phyloP scores from a whole-genome alignment of 2,329 filamentous ascomycete genomes.

The Rhexocercosporidium sp. region DNA sequence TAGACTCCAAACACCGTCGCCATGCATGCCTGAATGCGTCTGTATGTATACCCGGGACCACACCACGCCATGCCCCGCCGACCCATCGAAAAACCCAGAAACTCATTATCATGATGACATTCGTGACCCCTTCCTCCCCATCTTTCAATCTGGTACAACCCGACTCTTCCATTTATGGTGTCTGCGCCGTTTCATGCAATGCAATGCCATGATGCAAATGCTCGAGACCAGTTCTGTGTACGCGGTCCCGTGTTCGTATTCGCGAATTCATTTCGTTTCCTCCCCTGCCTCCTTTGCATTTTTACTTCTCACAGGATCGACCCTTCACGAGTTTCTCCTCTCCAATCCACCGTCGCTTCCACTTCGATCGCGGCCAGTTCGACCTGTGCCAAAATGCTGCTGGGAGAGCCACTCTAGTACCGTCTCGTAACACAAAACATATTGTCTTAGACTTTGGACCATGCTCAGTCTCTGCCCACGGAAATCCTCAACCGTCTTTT shows the following conservation, averaged over 20 bases:
- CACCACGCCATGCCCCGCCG: neutral
- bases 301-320: neutral
- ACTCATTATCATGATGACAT: slow-evolving; percentile 8
- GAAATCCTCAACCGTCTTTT: slow-evolving; percentile 90
- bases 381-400: slow-evolving; percentile 29
- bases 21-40: slow-evolving; percentile 6
- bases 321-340: neutral
- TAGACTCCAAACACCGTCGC: slow-evolving; percentile 14
- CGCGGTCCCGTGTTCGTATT: neutral
- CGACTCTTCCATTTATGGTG: neutral
- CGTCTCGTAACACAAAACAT: slow-evolving; percentile 95
- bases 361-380: slow-evolving; percentile 29
- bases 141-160: neutral
- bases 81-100: neutral
- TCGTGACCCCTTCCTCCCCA: neutral
- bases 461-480: slow-evolving; percentile 88
- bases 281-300: neutral
- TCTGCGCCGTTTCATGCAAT: neutral
- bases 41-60: slow-evolving; percentile 3
- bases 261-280: neutral
- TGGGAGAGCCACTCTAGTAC: slow-evolving; percentile 81
- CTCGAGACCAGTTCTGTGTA: neutral
- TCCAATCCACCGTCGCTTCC: slow-evolving; percentile 32
- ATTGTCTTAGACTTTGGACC: slow-evolving; percentile 94
- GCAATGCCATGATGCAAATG: slow-evolving; percentile 9